Percentiles rank a stretch among this genome's conserved stretches.
Conservation (phyloP, 2,329 filamentous ascomycete species). For the Nigrospora osmanthi region DNA sequence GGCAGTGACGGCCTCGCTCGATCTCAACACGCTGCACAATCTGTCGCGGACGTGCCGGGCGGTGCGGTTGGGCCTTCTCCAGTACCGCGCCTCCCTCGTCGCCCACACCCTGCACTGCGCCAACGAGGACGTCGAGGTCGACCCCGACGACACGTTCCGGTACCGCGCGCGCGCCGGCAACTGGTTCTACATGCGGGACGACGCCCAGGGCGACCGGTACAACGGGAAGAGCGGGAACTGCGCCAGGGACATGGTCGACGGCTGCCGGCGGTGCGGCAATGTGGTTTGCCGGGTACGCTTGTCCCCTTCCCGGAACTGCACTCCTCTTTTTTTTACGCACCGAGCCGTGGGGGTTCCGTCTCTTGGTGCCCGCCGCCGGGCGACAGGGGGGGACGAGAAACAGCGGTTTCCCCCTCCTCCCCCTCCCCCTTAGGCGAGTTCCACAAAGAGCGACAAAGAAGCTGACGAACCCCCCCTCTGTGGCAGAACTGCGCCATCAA, state of each 20-base stretch:
- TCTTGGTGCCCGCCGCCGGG: no score
- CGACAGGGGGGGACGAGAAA: no score
- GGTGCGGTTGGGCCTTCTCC: conserved; percentile 68
- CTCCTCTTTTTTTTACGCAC: no score
- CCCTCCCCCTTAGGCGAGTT: no score
- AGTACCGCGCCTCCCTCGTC: conserved; percentile 68
- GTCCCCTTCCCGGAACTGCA: background rate
- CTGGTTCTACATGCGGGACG: conserved; percentile 53
- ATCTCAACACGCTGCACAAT: conserved; percentile 79
- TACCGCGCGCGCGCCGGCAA: conserved; percentile 50
- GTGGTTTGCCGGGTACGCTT: conserved; percentile 72
- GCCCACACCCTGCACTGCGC: conserved; percentile 70
- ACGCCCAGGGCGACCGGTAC: conserved; percentile 37
- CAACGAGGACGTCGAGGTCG: conserved; percentile 55
- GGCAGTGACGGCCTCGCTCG: conserved; percentile 67
- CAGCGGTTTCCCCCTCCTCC: no score
- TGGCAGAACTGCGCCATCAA: conserved; percentile 83
- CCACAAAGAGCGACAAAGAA: no score
- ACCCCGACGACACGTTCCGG: conserved; percentile 47
- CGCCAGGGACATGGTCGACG: conserved; percentile 78
- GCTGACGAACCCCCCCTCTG: no score
- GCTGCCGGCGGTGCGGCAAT: conserved; percentile 69
- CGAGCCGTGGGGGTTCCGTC: no score
- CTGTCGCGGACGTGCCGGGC: conserved; percentile 77
- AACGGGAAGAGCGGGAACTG: conserved; percentile 69